Evolutionary conservation across 2,329 filamentous ascomycete species (phyloP), one percentile per base, ranked within the genome.

Genomic region (Helotiales sp.): DNA sequence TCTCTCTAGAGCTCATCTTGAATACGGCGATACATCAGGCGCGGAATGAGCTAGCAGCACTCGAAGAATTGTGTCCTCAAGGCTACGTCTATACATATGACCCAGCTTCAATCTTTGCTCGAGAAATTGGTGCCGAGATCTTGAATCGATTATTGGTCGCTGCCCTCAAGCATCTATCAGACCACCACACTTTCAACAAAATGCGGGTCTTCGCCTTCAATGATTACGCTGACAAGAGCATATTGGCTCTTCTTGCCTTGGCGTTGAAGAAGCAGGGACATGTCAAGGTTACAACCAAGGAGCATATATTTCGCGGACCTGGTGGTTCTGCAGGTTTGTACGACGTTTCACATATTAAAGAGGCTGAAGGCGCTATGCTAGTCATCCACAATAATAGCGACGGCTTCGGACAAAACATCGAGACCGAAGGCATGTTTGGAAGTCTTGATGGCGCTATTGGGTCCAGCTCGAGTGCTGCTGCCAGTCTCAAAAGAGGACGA

Each of bases 301-400:
- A 19, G 13, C 60, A 63, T 6, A 17, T 68, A 4, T 69, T 68
- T 29, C 38, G n/a, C 9, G 62, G 61, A 33, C n/a, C 24, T n/a
- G 57, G 54, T 3, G 62, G 61, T 17, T 15, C 24, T 29, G 57
- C 50, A 2, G 60, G 58, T 8, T 17, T 30, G 36, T 63, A 64
- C 48, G 52, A 66, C 8, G 40, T 59, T 42, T 10, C 13, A 33
- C 22, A 54, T 2, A 44, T 58, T 15, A 24, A 31, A 13, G 40
- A 34, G 25, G 55, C 53, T 7, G 25, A 55, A n/a, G 62, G 60
- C 5, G 63, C 64, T 0, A 55, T 67, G 53, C 47, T 69, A 31
- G 67, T 70, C 9, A 40, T 69, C 12, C 67, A 70, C 52, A 70
- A 69, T 30, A 70, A 70, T 40, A 67, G 64, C 55, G 67, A 70